A percentile compares a stretch with the other conserved stretches of the same genome.
These are phyloP conservation scores for Bruguiera sexangula DNA, from an alignment of 345 rosid species.

Conservation along the genomic window DNA sequence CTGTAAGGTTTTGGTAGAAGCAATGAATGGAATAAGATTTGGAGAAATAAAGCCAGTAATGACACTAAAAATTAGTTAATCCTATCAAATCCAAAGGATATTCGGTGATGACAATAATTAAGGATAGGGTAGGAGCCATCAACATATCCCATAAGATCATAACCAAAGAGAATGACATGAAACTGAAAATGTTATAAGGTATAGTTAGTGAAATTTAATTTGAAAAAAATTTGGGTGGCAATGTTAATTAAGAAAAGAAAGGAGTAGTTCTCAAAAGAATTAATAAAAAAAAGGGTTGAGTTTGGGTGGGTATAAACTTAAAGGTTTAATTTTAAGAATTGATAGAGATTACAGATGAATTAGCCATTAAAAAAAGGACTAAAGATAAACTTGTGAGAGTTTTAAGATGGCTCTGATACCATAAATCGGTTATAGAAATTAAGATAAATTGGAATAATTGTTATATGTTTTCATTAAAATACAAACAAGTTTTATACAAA, in stretches of 20 bases:
- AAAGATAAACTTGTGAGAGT: background rate
- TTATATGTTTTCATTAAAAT: too few species aligned
- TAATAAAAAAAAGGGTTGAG: background rate
- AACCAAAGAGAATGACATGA: background rate
- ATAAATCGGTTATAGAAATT: background rate
- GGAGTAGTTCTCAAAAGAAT: background rate
- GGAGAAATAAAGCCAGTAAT: background rate
- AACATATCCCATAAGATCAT: slow-evolving; percentile 1
- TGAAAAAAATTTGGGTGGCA: background rate
- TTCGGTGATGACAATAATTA: background rate
- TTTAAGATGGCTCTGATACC: background rate
- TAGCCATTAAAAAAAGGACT: background rate
- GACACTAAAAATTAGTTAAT: background rate
- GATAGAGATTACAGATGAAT: background rate
- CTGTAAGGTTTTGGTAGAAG: background rate
- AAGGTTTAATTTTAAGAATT: background rate
- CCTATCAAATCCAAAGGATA: background rate
- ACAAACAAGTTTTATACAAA: too few species aligned
- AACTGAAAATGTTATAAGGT: background rate
- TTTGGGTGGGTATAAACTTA: background rate
- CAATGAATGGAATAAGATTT: background rate
- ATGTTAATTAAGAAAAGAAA: background rate
- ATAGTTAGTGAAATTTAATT: background rate
- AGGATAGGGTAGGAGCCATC: background rate
- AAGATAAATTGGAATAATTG: too few species aligned